Evolutionary conservation across 2,329 filamentous ascomycete genomes (phyloP).

Genomic region (Capronia epimyces): DNA sequence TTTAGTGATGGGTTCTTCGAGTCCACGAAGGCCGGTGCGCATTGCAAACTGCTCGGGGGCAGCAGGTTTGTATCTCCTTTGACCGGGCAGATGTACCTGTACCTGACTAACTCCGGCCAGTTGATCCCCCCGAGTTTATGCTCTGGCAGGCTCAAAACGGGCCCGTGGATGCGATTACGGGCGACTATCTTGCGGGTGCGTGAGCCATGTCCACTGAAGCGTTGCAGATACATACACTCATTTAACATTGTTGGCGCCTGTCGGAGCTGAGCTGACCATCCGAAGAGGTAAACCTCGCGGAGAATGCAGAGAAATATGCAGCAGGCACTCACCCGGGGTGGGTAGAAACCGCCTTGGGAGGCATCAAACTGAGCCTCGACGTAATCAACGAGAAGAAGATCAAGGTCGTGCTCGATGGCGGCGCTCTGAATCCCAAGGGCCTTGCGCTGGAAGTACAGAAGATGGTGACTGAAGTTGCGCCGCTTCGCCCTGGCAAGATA

Average conservation of each 20-base stretch:
- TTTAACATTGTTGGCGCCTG: slow-evolving; percentile 26
- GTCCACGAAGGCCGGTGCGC: not conserved
- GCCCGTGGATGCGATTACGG: slow-evolving; percentile 38
- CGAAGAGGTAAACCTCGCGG: too few relatives aligned
- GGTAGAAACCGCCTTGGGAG: slow-evolving; percentile 45
- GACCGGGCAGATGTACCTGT: not conserved
- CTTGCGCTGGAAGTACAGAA: slow-evolving; percentile 37
- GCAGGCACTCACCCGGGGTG: slow-evolving; percentile 39
- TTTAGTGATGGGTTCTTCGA: not conserved
- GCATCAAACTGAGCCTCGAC: slow-evolving; percentile 41
- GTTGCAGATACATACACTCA: too few relatives aligned
- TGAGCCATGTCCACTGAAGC: too few relatives aligned
- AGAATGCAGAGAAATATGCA: slow-evolving; percentile 35
- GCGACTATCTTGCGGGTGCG: slow-evolving; percentile 46
- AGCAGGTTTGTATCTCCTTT: not conserved
- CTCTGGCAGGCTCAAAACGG: not conserved
- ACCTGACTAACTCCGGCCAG: not conserved
- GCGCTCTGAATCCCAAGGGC: slow-evolving; percentile 50
- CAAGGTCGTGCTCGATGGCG: slow-evolving; percentile 54
- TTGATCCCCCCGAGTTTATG: not conserved
- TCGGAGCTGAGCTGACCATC: slow-evolving; percentile 31
- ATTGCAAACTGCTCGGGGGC: not conserved
- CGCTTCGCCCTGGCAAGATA: too few relatives aligned
- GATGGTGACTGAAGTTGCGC: not conserved
- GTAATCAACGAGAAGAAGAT: slow-evolving; percentile 46